A percentile compares a stretch with the other conserved stretches of the same genome.
These are phyloP conservation scores for Quercus engelmannii DNA, from an alignment of 306 rosid genomes.

Conservation along the genomic window DNA sequence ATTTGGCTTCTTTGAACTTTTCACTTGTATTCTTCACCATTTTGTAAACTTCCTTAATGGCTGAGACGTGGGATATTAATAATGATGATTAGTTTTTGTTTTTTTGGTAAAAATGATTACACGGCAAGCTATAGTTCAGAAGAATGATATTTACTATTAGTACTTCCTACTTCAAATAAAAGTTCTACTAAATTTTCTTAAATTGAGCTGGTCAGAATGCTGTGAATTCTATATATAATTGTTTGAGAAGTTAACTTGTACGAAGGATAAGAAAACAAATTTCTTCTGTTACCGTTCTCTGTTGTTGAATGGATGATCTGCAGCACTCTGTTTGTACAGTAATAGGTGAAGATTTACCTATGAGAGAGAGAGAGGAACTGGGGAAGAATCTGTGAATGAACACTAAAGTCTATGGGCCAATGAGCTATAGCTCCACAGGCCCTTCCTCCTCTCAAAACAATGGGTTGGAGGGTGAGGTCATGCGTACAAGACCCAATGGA, in stretches of 20 bases:
- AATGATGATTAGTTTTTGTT: neutral
- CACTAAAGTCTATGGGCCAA: neutral
- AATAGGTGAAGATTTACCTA: neutral
- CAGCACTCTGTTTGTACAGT: neutral
- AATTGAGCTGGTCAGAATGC: neutral
- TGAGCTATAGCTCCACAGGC: too few relatives aligned
- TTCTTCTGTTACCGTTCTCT: neutral
- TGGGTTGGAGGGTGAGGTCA: too few relatives aligned
- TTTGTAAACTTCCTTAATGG: neutral
- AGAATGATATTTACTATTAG: neutral
- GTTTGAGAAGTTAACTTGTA: neutral
- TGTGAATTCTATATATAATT: neutral
- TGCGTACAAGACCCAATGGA: too few relatives aligned
- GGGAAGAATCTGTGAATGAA: neutral
- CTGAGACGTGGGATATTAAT: neutral
- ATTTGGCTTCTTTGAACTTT: neutral
- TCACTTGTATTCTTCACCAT: neutral
- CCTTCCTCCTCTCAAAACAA: too few relatives aligned
- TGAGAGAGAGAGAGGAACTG: too few relatives aligned
- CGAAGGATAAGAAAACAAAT: neutral
- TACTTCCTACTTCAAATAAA: neutral
- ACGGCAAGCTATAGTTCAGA: neutral
- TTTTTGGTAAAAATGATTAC: neutral
- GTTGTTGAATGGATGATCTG: neutral
- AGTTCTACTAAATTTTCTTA: neutral